Base-by-base conservation (phyloP, 2,329 filamentous ascomycete species). In the Aspergillus sp. region DNA sequence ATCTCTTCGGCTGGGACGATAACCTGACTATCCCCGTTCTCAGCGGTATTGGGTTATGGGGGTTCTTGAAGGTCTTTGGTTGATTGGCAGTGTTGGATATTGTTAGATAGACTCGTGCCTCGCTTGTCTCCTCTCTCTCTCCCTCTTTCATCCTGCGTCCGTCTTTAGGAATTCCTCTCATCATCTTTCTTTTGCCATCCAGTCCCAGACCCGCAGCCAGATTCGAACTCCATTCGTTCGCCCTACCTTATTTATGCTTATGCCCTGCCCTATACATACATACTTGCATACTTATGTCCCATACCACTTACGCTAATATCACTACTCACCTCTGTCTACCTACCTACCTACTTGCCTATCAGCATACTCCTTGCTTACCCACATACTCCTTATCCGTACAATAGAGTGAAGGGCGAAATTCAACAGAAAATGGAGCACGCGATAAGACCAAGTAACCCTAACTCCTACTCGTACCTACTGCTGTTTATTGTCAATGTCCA, bases 11-110 rank as follows among this genome's bases (percentile, higher is more conserved):
- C 52, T 93, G 92, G 91, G 95, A 99, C 73, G 95, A 99, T 79
- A 99, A 99, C 78, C 82, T 99, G 70, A 98, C 94, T 54, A 99
- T 99, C 76, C 95, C 95, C 2, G 88, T 96, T 28, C 83, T 99
- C 54, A 97, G 92, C 74, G 93, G 93, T 25, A 79, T 92, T 50
- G 93, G 93, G 7, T 88, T 99, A 64, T 97, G 91, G 89, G 91
- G 90, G 0, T 97, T 99, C 76, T 83, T 98, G 70, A 96, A 91
- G 80, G 77, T 93, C 53, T 97, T 97, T 83, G 89, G 89, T 38
- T 76, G 65, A 69, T 63, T 53, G 52, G n/a, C 17, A 45, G 25
- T 19, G 48, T 60, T 17, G 30, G 57, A 22, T 54, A 53, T 52
- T 48, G 15, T 58, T 49, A 47, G 59, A 47, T 59, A 60, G 46